These are phyloP conservation scores for Neurospora crassa DNA, from an alignment of 2,329 filamentous ascomycete species.

Conservation along the genomic window DNA sequence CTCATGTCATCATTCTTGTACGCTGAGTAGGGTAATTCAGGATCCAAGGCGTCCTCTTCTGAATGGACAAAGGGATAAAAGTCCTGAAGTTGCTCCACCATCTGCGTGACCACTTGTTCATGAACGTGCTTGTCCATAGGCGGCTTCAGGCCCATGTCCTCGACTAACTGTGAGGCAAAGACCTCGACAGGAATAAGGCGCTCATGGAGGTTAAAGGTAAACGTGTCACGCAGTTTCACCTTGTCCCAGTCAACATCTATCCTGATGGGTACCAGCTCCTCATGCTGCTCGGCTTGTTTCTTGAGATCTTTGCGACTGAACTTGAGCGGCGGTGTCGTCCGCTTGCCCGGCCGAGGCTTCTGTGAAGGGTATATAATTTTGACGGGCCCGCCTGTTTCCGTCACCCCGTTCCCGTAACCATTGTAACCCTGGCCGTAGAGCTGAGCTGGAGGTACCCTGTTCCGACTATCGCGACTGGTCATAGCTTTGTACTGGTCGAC, in stretches of 20 bases:
- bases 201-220: conserved; percentile 97
- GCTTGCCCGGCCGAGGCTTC: conserved; percentile 66
- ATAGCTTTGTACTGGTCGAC: conserved; percentile 60
- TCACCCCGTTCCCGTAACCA: conserved; percentile 81
- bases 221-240: conserved; percentile 89
- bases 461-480: conserved; percentile 38
- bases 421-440: conserved; percentile 70
- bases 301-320: conserved; percentile 71
- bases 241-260: conserved; percentile 94
- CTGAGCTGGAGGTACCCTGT: conserved; percentile 44
- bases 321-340: conserved; percentile 63
- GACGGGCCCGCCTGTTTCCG: conserved; percentile 58
- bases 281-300: conserved; percentile 79
- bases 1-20: conserved; percentile 99
- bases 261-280: conserved; percentile 84
- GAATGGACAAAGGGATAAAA: conserved; percentile 89
- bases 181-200: conserved; percentile 68
- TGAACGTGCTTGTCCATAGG: conserved; percentile 56
- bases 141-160: conserved; percentile 76
- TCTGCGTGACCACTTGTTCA: conserved; percentile 54
- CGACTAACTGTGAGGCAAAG: conserved; percentile 82
- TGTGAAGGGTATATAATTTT: conserved; percentile 71
- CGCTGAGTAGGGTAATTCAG: conserved; percentile 79
- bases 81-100: conserved; percentile 84
- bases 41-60: conserved; percentile 82